Evolutionary conservation across 805 yeast species (phyloP).

Genomic region (Candida golubevii): DNA sequence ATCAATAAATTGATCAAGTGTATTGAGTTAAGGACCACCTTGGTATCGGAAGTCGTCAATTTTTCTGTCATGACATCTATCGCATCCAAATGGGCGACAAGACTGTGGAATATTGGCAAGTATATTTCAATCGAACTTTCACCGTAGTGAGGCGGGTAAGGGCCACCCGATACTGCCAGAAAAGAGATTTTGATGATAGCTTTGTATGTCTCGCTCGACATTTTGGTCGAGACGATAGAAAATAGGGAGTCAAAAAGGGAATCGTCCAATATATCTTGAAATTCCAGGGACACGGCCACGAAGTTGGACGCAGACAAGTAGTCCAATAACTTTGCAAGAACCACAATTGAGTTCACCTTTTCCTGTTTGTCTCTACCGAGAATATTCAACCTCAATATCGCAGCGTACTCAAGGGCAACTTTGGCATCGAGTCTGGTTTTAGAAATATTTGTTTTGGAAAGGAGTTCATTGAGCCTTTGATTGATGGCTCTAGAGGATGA

Average conservation of each 20-base stretch:
- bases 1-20: slow-evolving; percentile 44
- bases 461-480: slow-evolving; percentile 40
- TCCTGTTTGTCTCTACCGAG: slow-evolving; percentile 47
- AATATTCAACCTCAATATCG: slow-evolving; percentile 38
- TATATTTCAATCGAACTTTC: slow-evolving; percentile 33
- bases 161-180: slow-evolving; percentile 39
- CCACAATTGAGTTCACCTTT: slow-evolving; percentile 48
- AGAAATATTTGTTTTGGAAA: slow-evolving; percentile 30
- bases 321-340: slow-evolving; percentile 50
- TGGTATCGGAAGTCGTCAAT: slow-evolving; percentile 40
- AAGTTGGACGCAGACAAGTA: slow-evolving; percentile 28
- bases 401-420: slow-evolving; percentile 32
- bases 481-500: slow-evolving; percentile 37
- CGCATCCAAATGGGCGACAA: slow-evolving; percentile 37
- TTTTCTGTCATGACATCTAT: slow-evolving; percentile 41
- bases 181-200: slow-evolving; percentile 42
- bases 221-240: slow-evolving; percentile 37
- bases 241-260: slow-evolving; percentile 38
- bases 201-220: slow-evolving; percentile 43
- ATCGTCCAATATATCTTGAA: slow-evolving; percentile 35
- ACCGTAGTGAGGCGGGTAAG: slow-evolving; percentile 31
- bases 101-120: slow-evolving; percentile 33
- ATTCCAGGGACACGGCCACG: slow-evolving; percentile 36
- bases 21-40: slow-evolving; percentile 40
- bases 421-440: slow-evolving; percentile 29